Percentiles rank a stretch among this genome's conserved stretches.
These are phyloP conservation scores for Microdochium nivale DNA, from an alignment of 2,329 filamentous ascomycete species.

Conservation along the genomic window DNA sequence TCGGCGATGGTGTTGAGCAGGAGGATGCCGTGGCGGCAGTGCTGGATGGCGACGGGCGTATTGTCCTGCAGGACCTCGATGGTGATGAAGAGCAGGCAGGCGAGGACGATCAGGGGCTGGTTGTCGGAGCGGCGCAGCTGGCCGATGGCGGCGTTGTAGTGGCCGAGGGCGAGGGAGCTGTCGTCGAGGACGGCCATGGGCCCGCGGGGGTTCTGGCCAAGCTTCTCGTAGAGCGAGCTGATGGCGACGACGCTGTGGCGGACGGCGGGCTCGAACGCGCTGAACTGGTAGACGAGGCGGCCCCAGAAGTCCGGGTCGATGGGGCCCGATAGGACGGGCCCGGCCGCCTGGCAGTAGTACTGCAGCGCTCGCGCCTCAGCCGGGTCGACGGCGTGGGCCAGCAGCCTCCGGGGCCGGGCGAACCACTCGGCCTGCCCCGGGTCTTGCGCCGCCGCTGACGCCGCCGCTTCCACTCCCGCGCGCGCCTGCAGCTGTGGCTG, in stretches of 20 bases:
- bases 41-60: neutral
- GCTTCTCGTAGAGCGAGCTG: constrained; percentile 21
- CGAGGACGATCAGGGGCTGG: constrained; percentile 22
- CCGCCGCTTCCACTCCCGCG: no score
- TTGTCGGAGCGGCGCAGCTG: neutral
- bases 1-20: neutral
- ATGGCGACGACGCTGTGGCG: constrained; percentile 30
- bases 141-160: constrained; percentile 19
- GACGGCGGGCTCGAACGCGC: constrained; percentile 25
- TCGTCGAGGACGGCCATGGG: constrained; percentile 25
- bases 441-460: no score
- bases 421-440: no score
- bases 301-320: constrained; percentile 29
- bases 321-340: constrained; percentile 24
- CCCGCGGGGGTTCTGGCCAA: constrained; percentile 22
- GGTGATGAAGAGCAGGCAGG: constrained; percentile 26
- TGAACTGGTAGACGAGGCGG: constrained; percentile 25
- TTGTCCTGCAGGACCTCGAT: constrained; percentile 20
- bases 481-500: no score
- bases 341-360: constrained; percentile 32
- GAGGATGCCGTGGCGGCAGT: neutral
- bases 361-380: constrained; percentile 27
- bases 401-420: constrained; percentile 13
- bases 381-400: constrained; percentile 4
- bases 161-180: constrained; percentile 19